Evolutionary conservation across 148 eudicot genomes (phyloP).

Genomic region (Nepenthes gracilis): DNA sequence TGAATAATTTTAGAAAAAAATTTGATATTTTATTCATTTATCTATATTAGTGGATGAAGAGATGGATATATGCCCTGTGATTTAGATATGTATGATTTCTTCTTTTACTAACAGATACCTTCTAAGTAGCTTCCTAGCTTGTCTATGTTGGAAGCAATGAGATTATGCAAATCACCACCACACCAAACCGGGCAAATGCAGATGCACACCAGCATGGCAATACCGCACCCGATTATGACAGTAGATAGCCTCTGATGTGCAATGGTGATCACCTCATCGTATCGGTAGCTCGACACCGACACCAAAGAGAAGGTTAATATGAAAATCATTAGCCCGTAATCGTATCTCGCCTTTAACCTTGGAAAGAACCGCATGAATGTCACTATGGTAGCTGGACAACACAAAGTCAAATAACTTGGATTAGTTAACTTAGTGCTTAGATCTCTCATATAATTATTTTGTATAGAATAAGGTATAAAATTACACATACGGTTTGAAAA

Average conservation of each 20-base stretch:
- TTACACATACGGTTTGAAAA: too few species aligned
- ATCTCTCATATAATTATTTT: too few species aligned
- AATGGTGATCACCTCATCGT: conserved; percentile 12
- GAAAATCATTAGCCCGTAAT: conserved; percentile 27
- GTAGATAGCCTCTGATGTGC: conserved; percentile 21
- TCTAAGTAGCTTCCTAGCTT: conserved; percentile 38
- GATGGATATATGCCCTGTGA: too few species aligned
- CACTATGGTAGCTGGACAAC: conserved; percentile 11
- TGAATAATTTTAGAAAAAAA: too few species aligned
- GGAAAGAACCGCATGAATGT: conserved; percentile 34
- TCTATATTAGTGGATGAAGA: too few species aligned
- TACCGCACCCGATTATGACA: conserved; percentile 19
- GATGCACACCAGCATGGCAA: conserved; percentile 16
- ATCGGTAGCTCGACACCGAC: conserved; percentile 22
- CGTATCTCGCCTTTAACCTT: conserved; percentile 23
- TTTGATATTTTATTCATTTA: too few species aligned
- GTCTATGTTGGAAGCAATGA: conserved; percentile 32
- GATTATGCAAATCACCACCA: conserved; percentile 25
- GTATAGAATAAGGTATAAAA: too few species aligned
- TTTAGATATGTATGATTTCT: background rate
- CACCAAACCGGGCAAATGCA: conserved; percentile 30
- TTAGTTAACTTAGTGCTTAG: too few species aligned
- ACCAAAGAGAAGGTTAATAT: conserved; percentile 24
- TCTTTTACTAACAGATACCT: conserved; percentile 16
- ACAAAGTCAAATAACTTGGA: too few species aligned